Evolutionary conservation across 257 asterid species (phyloP).

Genomic region (Salvia rosmarinus): DNA sequence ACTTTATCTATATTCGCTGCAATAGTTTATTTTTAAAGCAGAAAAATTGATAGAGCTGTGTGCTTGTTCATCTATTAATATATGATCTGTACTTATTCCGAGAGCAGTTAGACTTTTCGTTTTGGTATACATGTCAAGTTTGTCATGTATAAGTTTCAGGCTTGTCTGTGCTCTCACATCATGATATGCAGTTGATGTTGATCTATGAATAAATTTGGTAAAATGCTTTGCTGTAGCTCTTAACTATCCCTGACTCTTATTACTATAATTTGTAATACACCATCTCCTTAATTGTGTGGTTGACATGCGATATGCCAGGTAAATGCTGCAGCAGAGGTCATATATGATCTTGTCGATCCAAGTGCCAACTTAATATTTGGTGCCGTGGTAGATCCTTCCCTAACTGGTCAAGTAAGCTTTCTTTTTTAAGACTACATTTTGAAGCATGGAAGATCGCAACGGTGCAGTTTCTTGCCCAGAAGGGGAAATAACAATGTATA

Average conservation of each 20-base stretch:
- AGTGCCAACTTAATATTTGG: constrained; percentile 95
- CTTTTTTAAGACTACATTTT: neutral
- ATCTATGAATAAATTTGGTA: neutral
- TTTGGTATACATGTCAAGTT: neutral
- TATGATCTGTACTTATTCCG: neutral
- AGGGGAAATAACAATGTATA: neutral
- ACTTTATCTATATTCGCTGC: neutral
- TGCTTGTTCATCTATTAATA: neutral
- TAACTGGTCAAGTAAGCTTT: constrained; percentile 84
- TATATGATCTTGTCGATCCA: constrained; percentile 94
- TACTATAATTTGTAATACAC: neutral
- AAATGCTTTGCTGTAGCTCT: constrained; percentile 8
- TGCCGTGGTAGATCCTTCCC: constrained; percentile 83
- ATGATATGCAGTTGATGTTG: constrained; percentile 4
- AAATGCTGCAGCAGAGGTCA: constrained; percentile 94
- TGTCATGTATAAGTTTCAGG: constrained; percentile 15
- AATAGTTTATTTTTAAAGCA: constrained; percentile 1
- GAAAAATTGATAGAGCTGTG: constrained; percentile 12
- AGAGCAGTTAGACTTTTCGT: neutral
- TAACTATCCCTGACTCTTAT: neutral
- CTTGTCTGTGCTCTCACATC: neutral
- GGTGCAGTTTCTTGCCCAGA: neutral
- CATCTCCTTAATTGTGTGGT: constrained; percentile 11
- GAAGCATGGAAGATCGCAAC: neutral
- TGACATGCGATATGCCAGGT: constrained; percentile 50